Conservation (phyloP, 768 basidiomycete species). For the Calvatia gigantea region DNA sequence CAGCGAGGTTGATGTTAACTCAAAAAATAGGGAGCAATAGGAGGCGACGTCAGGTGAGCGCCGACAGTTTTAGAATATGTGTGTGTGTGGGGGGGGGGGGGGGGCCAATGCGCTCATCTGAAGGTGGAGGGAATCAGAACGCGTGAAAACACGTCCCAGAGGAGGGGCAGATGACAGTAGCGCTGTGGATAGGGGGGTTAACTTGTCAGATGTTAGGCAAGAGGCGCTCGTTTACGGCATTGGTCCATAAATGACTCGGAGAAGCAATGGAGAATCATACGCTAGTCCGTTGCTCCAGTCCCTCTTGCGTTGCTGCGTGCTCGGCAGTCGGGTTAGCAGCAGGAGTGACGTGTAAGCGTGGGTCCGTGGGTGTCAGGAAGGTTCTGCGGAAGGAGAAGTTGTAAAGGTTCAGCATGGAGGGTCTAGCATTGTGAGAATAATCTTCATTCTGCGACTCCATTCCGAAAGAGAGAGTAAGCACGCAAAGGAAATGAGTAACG, state of each 20-base stretch:
- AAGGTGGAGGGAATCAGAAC: background rate
- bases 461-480: background rate
- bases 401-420: background rate
- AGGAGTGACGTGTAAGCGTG: too few species aligned
- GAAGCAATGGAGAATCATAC: background rate
- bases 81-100: background rate
- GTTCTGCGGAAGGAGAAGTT: too few species aligned
- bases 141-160: background rate
- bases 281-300: background rate
- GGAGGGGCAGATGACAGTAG: background rate
- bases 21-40: background rate
- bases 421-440: background rate
- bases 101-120: background rate
- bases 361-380: too few species aligned
- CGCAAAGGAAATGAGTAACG: background rate
- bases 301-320: too few species aligned
- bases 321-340: too few species aligned
- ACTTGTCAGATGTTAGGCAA: too few species aligned
- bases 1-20: background rate
- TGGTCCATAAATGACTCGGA: background rate
- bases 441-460: background rate
- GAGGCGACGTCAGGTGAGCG: background rate
- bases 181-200: constrained; percentile 23
- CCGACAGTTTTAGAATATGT: background rate
- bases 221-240: constrained; percentile 19